Evolutionary conservation across 2,329 filamentous ascomycete genomes (phyloP).

Genomic region (Incumbomyces delicatus): DNA sequence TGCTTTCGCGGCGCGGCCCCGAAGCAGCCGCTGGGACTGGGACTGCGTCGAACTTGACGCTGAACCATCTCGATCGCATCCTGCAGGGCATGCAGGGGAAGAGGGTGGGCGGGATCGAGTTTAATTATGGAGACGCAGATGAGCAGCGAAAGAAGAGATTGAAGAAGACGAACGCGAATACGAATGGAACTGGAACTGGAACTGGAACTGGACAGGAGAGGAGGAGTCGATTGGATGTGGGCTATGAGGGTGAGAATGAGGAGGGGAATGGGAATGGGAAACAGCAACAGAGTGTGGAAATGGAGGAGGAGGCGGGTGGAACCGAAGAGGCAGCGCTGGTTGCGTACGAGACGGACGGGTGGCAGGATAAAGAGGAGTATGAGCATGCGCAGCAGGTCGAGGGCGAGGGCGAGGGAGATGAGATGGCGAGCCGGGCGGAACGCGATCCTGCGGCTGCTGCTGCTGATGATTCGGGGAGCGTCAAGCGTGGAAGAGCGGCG

Average conservation of each 20-base stretch:
- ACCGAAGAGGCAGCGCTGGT: neutral
- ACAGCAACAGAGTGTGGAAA: neutral
- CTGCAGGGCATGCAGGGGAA: conserved; percentile 17
- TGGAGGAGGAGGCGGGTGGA: neutral
- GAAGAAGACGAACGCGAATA: conserved; percentile 3
- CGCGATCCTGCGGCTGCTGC: conserved; percentile 27
- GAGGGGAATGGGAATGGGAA: too few species aligned
- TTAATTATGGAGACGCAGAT: conserved; percentile 3
- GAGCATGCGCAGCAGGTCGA: conserved; percentile 13
- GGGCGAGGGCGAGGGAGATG: too few species aligned
- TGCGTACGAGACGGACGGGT: conserved; percentile 9
- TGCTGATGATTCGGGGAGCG: conserved; percentile 25
- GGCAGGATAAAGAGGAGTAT: conserved; percentile 18
- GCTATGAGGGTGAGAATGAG: neutral
- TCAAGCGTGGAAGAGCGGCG: conserved; percentile 26
- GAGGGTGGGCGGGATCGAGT: conserved; percentile 8
- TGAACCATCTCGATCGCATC: conserved; percentile 18
- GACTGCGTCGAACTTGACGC: conserved; percentile 15
- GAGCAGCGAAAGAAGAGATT: conserved; percentile 1
- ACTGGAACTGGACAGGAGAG: too few species aligned
- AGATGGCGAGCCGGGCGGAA: conserved; percentile 15
- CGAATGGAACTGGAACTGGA: conserved; percentile 2
- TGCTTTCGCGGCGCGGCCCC: conserved; percentile 32
- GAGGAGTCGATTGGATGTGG: too few species aligned
- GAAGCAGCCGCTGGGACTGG: conserved; percentile 11